Base-by-base conservation (phyloP, 2,329 filamentous ascomycete genomes). In the Ambrosiella xylebori region DNA sequence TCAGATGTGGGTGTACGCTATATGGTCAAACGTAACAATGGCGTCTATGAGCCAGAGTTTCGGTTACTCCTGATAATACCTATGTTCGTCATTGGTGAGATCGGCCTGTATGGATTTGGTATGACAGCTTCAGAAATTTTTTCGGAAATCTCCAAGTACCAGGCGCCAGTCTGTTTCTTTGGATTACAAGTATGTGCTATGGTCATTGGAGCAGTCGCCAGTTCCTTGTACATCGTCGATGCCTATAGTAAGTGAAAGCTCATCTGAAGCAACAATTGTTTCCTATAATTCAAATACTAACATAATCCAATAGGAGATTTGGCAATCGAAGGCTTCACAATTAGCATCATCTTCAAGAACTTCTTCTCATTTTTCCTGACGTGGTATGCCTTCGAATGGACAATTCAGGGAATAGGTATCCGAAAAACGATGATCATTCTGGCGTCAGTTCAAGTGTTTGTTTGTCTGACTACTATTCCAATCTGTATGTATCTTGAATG, bases 311-410 rank as follows among this genome's bases (percentile, higher is more conserved):
- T 57, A 86, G 84, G 83, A 7, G 84, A 91, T 61, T 80, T 95
- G 59, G 81, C 87, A 0, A 80, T 95, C 53, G 90, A 96, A 70
- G 86, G 83, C 6, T 95, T 95, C 68, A 95, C 89, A 0, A 87
- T 88, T 70, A 79, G 93, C 68, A 78, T 95, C 63, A 83, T 95
- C 57, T 95, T 96, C 76, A 96, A 96, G 71, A 95, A 96, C 70
- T 78, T 96, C 62, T 95, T 96, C 72, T 86, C 84, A 62, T 96
- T 94, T 65, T 80, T 82, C 6, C 73, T 96, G 58, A 95, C 90
- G 0, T 94, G 84, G 68, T 85, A 80, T 63, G 88, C 88, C 0
- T 95, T 88, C 65, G 76, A 89, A 59, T 96, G 91, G 90, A 75
- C 95, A 35, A 75, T 85, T 8, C 63, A 71, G 0, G 80, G 80